Evolutionary conservation across 2,329 filamentous ascomycete species (phyloP).

Genomic region (Penicillium aurantiogriseum): DNA sequence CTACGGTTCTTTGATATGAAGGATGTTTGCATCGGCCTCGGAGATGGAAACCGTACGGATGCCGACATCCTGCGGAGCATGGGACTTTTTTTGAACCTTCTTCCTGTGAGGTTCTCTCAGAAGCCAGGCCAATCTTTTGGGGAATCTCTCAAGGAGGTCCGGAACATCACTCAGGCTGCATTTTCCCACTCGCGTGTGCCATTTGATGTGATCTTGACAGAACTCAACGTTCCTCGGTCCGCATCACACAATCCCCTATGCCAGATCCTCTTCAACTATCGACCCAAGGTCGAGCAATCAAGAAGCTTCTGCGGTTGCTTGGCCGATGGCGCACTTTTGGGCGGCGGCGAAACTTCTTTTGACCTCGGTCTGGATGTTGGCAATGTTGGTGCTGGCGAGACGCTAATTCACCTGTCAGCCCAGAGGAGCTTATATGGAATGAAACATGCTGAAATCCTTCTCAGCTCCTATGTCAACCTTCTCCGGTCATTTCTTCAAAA

Average conservation of each 20-base stretch:
- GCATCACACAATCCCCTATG: slow-evolving; percentile 48
- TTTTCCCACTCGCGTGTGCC: slow-evolving; percentile 48
- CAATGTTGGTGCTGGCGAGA: slow-evolving; percentile 28
- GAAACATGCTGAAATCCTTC: slow-evolving; percentile 25
- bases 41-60: slow-evolving; percentile 46
- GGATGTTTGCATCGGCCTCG: slow-evolving; percentile 50
- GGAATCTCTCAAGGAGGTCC: slow-evolving; percentile 28
- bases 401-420: slow-evolving; percentile 20
- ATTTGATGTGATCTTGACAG: slow-evolving; percentile 50
- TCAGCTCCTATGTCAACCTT: slow-evolving; percentile 18
- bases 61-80: slow-evolving; percentile 35
- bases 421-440: slow-evolving; percentile 36
- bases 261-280: slow-evolving; percentile 52
- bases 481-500: slow-evolving; percentile 19
- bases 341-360: slow-evolving; percentile 27
- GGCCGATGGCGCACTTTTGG: slow-evolving; percentile 14
- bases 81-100: slow-evolving; percentile 51
- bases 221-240: slow-evolving; percentile 45
- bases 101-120: slow-evolving; percentile 46
- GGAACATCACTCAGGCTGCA: slow-evolving; percentile 34
- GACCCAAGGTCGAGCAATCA: slow-evolving; percentile 34
- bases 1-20: slow-evolving; percentile 35
- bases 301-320: slow-evolving; percentile 22
- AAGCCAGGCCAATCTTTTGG: slow-evolving; percentile 27
- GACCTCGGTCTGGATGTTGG: slow-evolving; percentile 42